phyloP scores from a whole-genome alignment of 1,139 yeast species.

The Hyphopichia burtonii region DNA sequence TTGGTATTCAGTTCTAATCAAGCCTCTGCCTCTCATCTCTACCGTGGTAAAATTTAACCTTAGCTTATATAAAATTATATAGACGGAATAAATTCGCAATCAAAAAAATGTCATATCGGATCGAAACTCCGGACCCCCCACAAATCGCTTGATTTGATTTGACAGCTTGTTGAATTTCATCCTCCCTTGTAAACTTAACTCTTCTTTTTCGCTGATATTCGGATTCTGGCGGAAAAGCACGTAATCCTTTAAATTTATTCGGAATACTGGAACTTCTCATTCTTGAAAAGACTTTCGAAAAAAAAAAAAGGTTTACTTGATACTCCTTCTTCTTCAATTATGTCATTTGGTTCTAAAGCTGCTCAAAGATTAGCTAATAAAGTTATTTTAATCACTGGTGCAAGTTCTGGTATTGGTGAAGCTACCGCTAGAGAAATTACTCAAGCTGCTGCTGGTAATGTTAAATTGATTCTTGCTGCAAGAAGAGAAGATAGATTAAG shows the following conservation, averaged over 20 bases:
- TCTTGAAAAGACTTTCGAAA: neutral
- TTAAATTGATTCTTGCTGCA: conserved; percentile 67
- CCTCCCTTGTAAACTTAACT: too few relatives aligned
- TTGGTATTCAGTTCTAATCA: conserved; percentile 77
- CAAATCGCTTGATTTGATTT: too few relatives aligned
- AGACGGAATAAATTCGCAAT: neutral
- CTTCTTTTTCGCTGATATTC: too few relatives aligned
- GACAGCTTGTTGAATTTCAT: too few relatives aligned
- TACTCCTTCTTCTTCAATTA: conserved; percentile 8
- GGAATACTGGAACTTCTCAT: neutral
- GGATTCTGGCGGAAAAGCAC: too few relatives aligned
- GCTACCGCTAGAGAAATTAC: conserved; percentile 78
- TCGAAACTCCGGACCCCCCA: too few relatives aligned
- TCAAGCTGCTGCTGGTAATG: conserved; percentile 62
- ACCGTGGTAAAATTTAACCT: conserved; percentile 17
- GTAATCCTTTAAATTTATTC: neutral
- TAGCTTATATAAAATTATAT: neutral
- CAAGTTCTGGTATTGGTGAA: conserved; percentile 57
- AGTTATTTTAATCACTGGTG: conserved; percentile 35
- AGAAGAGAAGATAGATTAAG: conserved; percentile 60
- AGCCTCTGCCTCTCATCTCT: conserved; percentile 65
- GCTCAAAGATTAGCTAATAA: conserved; percentile 47
- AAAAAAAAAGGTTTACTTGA: too few relatives aligned
- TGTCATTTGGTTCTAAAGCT: conserved; percentile 45
- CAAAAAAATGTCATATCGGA: neutral